Conservation (phyloP, 306 rosid genomes). For the Boehmeria nivea region DNA sequence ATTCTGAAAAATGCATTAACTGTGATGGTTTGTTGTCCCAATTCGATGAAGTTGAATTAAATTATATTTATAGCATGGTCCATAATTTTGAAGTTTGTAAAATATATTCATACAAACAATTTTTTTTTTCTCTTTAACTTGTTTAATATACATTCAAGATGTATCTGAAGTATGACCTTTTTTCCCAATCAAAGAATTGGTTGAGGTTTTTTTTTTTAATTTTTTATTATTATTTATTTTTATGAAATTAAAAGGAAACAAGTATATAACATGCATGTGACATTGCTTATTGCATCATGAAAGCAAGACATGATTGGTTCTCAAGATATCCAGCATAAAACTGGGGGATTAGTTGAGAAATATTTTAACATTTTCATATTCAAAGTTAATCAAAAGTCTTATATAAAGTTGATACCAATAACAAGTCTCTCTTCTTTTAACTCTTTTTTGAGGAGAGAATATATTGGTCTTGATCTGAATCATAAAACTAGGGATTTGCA, state of each 20-base stretch:
- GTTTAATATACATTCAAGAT: too few species aligned
- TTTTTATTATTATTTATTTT: too few species aligned
- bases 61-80: neutral
- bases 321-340: constrained; percentile 19
- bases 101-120: neutral
- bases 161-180: too few species aligned
- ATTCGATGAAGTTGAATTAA: too few species aligned
- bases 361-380: neutral
- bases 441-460: neutral
- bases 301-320: constrained; percentile 9
- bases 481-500: constrained; percentile 24
- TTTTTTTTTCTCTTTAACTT: too few species aligned
- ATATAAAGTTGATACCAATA: too few species aligned
- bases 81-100: neutral
- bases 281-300: constrained; percentile 2
- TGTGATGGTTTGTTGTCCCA: neutral
- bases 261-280: constrained; percentile 1
- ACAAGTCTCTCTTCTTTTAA: neutral
- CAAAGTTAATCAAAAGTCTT: too few species aligned
- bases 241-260: too few species aligned
- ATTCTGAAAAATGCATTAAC: neutral
- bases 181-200: too few species aligned
- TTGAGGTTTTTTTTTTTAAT: too few species aligned
- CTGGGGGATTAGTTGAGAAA: constrained; percentile 17
- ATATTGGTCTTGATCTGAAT: neutral